These are phyloP conservation scores for Nemania sp. DNA, from an alignment of 2,329 filamentous ascomycete genomes.

Conservation along the genomic window DNA sequence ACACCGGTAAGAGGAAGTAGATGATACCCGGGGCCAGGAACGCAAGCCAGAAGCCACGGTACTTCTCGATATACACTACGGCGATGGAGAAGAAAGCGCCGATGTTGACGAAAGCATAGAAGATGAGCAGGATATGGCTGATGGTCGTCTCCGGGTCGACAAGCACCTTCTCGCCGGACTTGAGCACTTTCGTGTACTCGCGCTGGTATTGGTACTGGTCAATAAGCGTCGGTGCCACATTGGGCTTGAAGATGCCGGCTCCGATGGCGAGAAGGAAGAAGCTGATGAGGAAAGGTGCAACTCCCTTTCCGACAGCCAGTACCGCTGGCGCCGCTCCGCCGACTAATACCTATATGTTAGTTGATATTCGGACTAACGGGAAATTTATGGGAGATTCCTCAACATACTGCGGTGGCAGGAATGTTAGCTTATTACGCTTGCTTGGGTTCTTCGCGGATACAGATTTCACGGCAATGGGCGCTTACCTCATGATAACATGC, in stretches of 20 bases:
- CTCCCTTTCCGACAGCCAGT: constrained; percentile 47
- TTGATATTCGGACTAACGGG: not conserved
- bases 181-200: constrained; percentile 46
- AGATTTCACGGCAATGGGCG: not conserved
- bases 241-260: constrained; percentile 73
- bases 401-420: constrained; percentile 10
- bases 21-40: constrained; percentile 49
- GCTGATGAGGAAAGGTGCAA: constrained; percentile 64
- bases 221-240: constrained; percentile 47
- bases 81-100: constrained; percentile 55
- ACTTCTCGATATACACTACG: constrained; percentile 64
- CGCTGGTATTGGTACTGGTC: constrained; percentile 49
- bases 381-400: not conserved
- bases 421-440: constrained; percentile 7
- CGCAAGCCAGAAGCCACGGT: constrained; percentile 64
- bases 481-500: constrained; percentile 58
- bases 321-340: constrained; percentile 64
- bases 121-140: constrained; percentile 49
- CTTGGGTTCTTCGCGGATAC: not conserved
- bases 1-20: constrained; percentile 61
- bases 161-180: constrained; percentile 49
- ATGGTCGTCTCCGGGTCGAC: constrained; percentile 51
- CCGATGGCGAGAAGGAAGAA: constrained; percentile 69
- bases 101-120: constrained; percentile 48
- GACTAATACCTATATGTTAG: constrained; percentile 40